Evolutionary conservation across 805 yeast genomes (phyloP).

Genomic region (Saccharomycopsis selenospora): DNA sequence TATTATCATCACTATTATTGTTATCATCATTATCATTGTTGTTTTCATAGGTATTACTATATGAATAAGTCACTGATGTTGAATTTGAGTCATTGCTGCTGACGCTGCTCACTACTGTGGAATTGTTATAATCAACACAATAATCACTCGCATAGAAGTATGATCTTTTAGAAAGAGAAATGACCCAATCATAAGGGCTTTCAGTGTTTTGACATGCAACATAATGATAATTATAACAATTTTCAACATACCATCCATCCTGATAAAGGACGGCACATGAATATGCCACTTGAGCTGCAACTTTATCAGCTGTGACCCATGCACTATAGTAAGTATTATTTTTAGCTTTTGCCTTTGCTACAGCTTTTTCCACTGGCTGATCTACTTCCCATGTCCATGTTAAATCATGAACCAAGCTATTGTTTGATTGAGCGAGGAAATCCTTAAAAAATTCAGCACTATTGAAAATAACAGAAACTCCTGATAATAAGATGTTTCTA

Average conservation of each 20-base stretch:
- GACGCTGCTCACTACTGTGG: slow-evolving; percentile 25
- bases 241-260: slow-evolving; percentile 54
- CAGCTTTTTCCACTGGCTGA: slow-evolving; percentile 5
- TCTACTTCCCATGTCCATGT: slow-evolving; percentile 17
- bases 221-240: slow-evolving; percentile 51
- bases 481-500: background rate
- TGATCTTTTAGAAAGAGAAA: slow-evolving; percentile 28
- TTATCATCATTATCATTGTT: slow-evolving; percentile 33
- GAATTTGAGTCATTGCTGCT: background rate
- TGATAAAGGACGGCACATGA: slow-evolving; percentile 16
- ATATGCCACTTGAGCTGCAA: slow-evolving; percentile 5
- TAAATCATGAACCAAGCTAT: background rate
- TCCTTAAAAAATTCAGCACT: too few species aligned
- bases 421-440: background rate
- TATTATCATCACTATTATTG: slow-evolving; percentile 29
- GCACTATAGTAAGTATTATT: background rate
- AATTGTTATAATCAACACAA: slow-evolving; percentile 27
- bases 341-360: background rate
- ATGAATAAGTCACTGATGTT: slow-evolving; percentile 5
- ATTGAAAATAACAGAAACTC: background rate
- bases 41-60: slow-evolving; percentile 32
- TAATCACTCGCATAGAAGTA: slow-evolving; percentile 40
- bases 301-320: background rate
- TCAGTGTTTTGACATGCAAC: slow-evolving; percentile 46
- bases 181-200: slow-evolving; percentile 37